Evolutionary conservation across 768 basidiomycete species (phyloP).

Genomic region (Tephrocybe sp.): DNA sequence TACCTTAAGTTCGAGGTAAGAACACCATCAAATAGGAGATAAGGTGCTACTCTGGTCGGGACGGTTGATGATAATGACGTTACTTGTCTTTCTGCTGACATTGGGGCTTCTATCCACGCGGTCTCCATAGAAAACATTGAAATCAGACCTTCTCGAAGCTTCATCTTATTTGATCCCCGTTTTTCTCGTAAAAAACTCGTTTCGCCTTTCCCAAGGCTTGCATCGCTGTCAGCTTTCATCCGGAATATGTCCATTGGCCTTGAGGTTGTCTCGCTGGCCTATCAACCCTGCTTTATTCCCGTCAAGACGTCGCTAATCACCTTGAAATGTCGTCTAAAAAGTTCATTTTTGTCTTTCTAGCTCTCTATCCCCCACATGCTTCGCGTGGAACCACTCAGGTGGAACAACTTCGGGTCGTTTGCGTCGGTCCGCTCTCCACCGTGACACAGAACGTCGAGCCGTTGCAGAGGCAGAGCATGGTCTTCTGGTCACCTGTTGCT

Average conservation of each 20-base stretch:
- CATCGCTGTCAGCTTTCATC: too few relatives aligned
- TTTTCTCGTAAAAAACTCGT: too few relatives aligned
- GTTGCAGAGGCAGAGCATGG: background rate
- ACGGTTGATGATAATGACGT: too few relatives aligned
- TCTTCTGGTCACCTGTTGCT: constrained; percentile 15
- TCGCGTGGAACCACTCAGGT: background rate
- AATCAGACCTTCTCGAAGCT: too few relatives aligned
- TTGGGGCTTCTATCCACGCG: too few relatives aligned
- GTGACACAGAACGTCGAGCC: constrained; percentile 8
- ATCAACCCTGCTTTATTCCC: background rate
- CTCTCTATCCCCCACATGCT: background rate
- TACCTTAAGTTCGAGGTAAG: too few relatives aligned
- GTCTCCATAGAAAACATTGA: too few relatives aligned
- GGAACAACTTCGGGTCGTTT: constrained; percentile 15
- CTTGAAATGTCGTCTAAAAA: background rate
- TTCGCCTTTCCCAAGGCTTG: too few relatives aligned
- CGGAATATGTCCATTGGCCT: constrained; percentile 2
- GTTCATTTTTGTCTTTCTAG: background rate
- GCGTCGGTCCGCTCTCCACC: constrained; percentile 16
- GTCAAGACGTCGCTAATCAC: background rate
- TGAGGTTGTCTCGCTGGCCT: background rate
- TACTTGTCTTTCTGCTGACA: too few relatives aligned
- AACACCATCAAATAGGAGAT: too few relatives aligned
- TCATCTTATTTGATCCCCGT: too few relatives aligned
- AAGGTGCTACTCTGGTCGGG: too few relatives aligned